A percentile compares a stretch with the other conserved stretches of the same genome.
phyloP scores from a whole-genome alignment of 1,284 basidiomycete species.

The Microbotryomycetes sp. region DNA sequence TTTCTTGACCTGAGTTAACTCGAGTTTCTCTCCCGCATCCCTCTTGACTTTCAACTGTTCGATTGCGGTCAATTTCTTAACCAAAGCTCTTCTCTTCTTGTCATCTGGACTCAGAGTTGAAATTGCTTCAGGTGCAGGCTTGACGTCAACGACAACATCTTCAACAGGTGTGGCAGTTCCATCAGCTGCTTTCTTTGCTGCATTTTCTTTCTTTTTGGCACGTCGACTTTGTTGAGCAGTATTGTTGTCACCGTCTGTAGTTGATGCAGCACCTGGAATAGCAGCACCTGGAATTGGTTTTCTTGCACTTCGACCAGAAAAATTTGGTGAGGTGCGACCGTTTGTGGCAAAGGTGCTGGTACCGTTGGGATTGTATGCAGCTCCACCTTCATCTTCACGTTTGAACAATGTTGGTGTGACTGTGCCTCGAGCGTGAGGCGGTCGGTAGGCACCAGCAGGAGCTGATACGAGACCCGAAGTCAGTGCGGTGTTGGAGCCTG shows the following conservation, averaged over 20 bases:
- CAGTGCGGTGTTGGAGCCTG: slow-evolving; percentile 35
- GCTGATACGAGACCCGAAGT: slow-evolving; percentile 47
- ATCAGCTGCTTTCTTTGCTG: slow-evolving; percentile 41
- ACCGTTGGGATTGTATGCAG: slow-evolving; percentile 32
- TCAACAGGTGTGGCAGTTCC: slow-evolving; percentile 54
- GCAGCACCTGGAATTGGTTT: slow-evolving; percentile 10
- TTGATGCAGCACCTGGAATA: slow-evolving; percentile 21
- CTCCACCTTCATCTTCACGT: slow-evolving; percentile 74
- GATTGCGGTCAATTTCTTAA: slow-evolving; percentile 61
- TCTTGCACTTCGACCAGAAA: background rate
- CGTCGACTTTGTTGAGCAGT: slow-evolving; percentile 1
- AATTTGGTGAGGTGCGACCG: slow-evolving; percentile 16
- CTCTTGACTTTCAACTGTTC: slow-evolving; percentile 45
- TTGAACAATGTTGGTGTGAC: slow-evolving; percentile 78
- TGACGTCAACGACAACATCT: slow-evolving; percentile 6
- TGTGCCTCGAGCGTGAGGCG: slow-evolving; percentile 82
- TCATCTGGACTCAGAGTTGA: slow-evolving; percentile 48
- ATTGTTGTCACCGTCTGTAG: slow-evolving; percentile 28
- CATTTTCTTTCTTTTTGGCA: background rate
- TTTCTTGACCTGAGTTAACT: slow-evolving; percentile 69
- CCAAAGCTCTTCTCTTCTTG: slow-evolving; percentile 52
- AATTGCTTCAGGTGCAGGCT: slow-evolving; percentile 12
- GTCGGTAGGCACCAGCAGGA: slow-evolving; percentile 75
- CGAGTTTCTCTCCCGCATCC: slow-evolving; percentile 43
- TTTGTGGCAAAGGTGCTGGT: slow-evolving; percentile 31